Percentiles rank a stretch among this genome's conserved stretches.
Conservation (phyloP, 148 eudicot genomes). For the Camellia granthamiana region DNA sequence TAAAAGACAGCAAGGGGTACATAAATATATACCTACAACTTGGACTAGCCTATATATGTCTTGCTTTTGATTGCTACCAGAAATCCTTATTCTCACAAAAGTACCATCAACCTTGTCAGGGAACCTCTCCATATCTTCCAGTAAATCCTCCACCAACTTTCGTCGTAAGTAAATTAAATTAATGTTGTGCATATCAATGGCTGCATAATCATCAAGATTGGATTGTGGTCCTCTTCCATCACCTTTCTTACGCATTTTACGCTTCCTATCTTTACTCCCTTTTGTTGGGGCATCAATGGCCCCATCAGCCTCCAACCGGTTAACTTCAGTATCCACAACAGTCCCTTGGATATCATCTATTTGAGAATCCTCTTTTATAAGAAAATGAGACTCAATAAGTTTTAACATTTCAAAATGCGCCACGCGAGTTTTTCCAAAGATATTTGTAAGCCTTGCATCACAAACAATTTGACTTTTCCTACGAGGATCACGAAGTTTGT, state of each 20-base stretch:
- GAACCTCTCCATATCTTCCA: conserved; percentile 76
- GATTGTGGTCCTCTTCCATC: conserved; percentile 61
- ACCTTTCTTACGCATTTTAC: conserved; percentile 62
- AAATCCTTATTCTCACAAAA: conserved; percentile 92
- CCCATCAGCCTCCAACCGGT: conserved; percentile 61
- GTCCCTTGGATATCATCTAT: conserved; percentile 77
- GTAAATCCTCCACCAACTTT: conserved; percentile 77
- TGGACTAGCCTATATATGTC: conserved; percentile 97
- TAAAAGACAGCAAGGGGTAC: not conserved
- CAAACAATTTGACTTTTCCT: conserved; percentile 87
- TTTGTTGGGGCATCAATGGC: conserved; percentile 40
- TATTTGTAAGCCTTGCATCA: conserved; percentile 77
- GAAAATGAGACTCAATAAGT: conserved; percentile 90
- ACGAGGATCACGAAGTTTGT: conserved; percentile 95
- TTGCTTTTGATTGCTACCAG: conserved; percentile 82
- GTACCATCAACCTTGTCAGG: conserved; percentile 73
- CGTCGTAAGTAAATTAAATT: conserved; percentile 78
- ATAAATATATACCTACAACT: conserved; percentile 64
- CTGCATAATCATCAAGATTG: conserved; percentile 92
- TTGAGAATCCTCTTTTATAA: conserved; percentile 64
- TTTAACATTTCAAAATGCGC: conserved; percentile 99
- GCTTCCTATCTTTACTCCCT: conserved; percentile 60
- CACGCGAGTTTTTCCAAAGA: conserved; percentile 90
- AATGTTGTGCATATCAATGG: conserved; percentile 92
- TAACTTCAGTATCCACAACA: conserved; percentile 61